Percentiles rank a stretch among this genome's conserved stretches.
phyloP scores from a whole-genome alignment of 2,329 filamentous ascomycete genomes.

The Akanthomyces muscarius region DNA sequence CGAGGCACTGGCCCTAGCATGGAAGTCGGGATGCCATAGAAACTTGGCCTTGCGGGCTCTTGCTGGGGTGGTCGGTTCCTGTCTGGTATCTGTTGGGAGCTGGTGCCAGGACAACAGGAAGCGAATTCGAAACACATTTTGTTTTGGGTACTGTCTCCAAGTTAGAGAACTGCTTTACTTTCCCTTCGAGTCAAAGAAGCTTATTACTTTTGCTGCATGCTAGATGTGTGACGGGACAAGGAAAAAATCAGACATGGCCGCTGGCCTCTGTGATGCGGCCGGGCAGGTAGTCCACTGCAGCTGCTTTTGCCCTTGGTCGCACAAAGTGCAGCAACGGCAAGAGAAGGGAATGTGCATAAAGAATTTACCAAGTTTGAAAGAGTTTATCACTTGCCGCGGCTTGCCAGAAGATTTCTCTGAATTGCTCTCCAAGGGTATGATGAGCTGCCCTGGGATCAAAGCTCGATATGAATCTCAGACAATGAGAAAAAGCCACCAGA shows the following conservation, averaged over 20 bases:
- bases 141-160: no score
- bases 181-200: not conserved
- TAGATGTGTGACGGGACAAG: not conserved
- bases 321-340: not conserved
- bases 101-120: no score
- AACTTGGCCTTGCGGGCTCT: no score
- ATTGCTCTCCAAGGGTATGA: not conserved
- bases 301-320: constrained; percentile 1
- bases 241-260: not conserved
- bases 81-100: no score
- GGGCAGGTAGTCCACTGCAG: not conserved
- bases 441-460: not conserved
- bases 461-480: no score
- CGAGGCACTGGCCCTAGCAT: no score
- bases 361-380: not conserved
- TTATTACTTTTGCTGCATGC: not conserved
- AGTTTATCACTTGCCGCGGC: not conserved
- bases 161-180: no score
- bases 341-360: not conserved
- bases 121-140: no score
- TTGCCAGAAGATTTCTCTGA: no score
- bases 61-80: no score
- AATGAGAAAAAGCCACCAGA: no score
- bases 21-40: no score
- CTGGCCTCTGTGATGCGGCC: not conserved